Conservation (phyloP, 2,329 filamentous ascomycete genomes). For the Trichoderma asperellum region DNA sequence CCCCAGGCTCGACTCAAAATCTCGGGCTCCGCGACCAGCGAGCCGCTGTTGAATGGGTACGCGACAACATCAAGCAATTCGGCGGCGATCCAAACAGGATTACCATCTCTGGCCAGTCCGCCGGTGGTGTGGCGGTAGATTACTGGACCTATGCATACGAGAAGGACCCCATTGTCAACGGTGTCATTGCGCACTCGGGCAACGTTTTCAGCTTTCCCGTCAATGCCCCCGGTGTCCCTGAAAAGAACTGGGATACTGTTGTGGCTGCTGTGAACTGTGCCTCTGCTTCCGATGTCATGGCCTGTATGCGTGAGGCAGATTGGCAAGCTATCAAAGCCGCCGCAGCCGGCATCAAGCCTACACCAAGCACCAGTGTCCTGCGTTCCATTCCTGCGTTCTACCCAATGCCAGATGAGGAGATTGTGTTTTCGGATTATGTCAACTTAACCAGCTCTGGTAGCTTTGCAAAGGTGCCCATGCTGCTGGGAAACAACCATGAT, state of each 20-base stretch:
- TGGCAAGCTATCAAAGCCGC: constrained; percentile 45
- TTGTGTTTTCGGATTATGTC: constrained; percentile 49
- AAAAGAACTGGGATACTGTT: constrained; percentile 49
- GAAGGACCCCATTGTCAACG: constrained; percentile 53
- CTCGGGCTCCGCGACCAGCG: constrained; percentile 39
- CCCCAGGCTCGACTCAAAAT: constrained; percentile 35
- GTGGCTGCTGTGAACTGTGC: constrained; percentile 46
- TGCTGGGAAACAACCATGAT: constrained; percentile 50
- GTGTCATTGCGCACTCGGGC: constrained; percentile 51
- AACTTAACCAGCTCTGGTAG: constrained; percentile 39
- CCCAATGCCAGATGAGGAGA: constrained; percentile 46
- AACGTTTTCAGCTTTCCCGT: constrained; percentile 51
- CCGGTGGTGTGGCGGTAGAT: constrained; percentile 47
- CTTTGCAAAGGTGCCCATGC: constrained; percentile 48
- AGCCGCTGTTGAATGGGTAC: constrained; percentile 41
- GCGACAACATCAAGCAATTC: constrained; percentile 40
- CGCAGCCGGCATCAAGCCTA: constrained; percentile 41
- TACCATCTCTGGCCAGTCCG: constrained; percentile 43
- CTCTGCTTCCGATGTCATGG: constrained; percentile 37
- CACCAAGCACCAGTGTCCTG: constrained; percentile 42
- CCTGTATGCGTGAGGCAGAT: constrained; percentile 44
- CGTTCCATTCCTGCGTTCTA: constrained; percentile 47
- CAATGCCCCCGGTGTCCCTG: constrained; percentile 42
- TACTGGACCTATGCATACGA: constrained; percentile 55
- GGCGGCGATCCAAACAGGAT: constrained; percentile 39